Conservation (phyloP, 2,329 filamentous ascomycete species). For the Fusarium floridanum region DNA sequence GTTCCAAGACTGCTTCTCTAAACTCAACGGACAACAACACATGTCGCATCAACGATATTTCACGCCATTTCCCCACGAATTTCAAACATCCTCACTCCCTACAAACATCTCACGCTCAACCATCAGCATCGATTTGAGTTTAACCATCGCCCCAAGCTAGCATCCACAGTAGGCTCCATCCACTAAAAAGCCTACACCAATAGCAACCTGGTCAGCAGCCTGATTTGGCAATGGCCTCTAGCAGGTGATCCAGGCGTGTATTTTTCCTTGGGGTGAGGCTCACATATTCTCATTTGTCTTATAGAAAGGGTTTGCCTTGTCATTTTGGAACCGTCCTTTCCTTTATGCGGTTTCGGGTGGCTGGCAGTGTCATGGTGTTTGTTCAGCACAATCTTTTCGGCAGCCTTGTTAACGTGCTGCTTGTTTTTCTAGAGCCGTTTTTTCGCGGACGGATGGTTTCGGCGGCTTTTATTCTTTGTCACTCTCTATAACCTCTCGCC, state of each 20-base stretch:
- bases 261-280: not conserved
- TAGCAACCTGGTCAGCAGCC: not conserved
- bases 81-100: not conserved
- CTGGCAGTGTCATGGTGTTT: not conserved
- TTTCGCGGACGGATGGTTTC: not conserved
- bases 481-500: not conserved
- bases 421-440: not conserved
- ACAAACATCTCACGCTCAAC: not conserved
- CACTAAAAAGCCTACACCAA: constrained; percentile 8
- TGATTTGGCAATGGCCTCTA: constrained; percentile 1
- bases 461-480: not conserved
- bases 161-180: constrained; percentile 8
- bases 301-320: not conserved
- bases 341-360: too few relatives aligned
- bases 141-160: not conserved
- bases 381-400: not conserved
- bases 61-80: not conserved
- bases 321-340: not conserved
- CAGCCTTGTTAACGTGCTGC: not conserved
- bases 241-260: not conserved
- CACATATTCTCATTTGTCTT: not conserved
- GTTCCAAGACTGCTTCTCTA: not conserved
- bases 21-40: not conserved
- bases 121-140: not conserved
- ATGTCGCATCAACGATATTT: not conserved